phyloP scores from a whole-genome alignment of 2,329 filamentous ascomycete species.

The Alternaria novae-zelandiae region DNA sequence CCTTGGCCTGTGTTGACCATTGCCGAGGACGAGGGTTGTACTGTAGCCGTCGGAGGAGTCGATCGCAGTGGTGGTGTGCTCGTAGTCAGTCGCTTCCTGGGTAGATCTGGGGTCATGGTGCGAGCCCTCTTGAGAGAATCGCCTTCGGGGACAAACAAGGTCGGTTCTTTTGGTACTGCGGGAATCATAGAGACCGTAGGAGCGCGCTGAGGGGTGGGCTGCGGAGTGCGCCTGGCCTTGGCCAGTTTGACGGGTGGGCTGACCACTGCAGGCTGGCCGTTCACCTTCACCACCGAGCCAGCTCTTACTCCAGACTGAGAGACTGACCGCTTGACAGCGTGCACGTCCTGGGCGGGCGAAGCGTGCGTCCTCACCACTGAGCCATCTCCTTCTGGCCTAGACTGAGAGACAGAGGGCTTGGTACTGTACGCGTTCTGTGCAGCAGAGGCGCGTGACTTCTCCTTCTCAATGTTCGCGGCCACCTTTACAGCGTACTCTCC shows the following conservation, averaged over 20 bases:
- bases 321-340: neutral
- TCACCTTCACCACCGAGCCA: neutral
- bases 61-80: neutral
- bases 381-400: neutral
- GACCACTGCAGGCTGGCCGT: neutral
- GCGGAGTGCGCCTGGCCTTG: neutral
- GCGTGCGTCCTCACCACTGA: neutral
- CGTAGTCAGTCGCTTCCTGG: too few species aligned
- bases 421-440: neutral
- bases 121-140: neutral
- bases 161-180: neutral
- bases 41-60: neutral
- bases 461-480: neutral
- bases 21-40: accelerated
- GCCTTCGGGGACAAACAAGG: neutral
- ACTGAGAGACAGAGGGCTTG: neutral
- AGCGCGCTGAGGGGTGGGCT: neutral
- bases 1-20: neutral
- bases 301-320: neutral
- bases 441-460: neutral
- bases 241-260: neutral
- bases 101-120: neutral
- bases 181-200: neutral
- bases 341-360: neutral
- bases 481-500: neutral